Evolutionary conservation across 2,329 filamentous ascomycete species (phyloP).

Genomic region (Pseudodiploospora longispora): DNA sequence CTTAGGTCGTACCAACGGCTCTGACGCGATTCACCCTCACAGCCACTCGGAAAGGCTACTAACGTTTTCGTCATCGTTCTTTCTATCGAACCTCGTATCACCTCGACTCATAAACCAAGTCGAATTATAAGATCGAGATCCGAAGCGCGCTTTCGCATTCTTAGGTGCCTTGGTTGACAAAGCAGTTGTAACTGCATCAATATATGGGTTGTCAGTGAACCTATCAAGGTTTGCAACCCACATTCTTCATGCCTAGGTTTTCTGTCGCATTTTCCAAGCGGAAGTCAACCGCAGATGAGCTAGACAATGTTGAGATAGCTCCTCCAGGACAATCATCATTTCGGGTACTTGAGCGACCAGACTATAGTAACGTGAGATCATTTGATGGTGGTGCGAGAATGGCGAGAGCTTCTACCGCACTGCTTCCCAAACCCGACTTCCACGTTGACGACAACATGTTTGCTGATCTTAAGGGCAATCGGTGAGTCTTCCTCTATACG

Average conservation of each 20-base stretch:
- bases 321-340: slow-evolving; percentile 44
- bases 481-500: slow-evolving; percentile 35
- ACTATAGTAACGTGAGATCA: slow-evolving; percentile 35
- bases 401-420: slow-evolving; percentile 27
- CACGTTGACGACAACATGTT: slow-evolving; percentile 52
- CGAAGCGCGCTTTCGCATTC: slow-evolving; percentile 3
- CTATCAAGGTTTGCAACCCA: slow-evolving; percentile 12
- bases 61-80: slow-evolving; percentile 1
- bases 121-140: slow-evolving; percentile 4
- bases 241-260: slow-evolving; percentile 54
- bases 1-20: slow-evolving; percentile 8
- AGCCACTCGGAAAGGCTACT: slow-evolving; percentile 4
- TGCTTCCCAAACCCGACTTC: slow-evolving; percentile 23
- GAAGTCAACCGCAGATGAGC: slow-evolving; percentile 49
- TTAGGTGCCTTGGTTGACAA: background rate
- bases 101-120: slow-evolving; percentile 1
- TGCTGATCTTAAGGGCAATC: slow-evolving; percentile 44
- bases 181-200: slow-evolving; percentile 2
- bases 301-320: slow-evolving; percentile 40
- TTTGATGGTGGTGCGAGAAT: slow-evolving; percentile 43
- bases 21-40: slow-evolving; percentile 5
- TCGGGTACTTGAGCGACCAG: slow-evolving; percentile 48
- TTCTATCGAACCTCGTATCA: slow-evolving; percentile 8
- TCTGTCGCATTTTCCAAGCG: slow-evolving; percentile 51
- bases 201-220: slow-evolving; percentile 20